Percentiles rank a stretch among this genome's conserved stretches.
Evolutionary conservation across 2,329 filamentous ascomycete species (phyloP).

Genomic region (Fusarium compactum): DNA sequence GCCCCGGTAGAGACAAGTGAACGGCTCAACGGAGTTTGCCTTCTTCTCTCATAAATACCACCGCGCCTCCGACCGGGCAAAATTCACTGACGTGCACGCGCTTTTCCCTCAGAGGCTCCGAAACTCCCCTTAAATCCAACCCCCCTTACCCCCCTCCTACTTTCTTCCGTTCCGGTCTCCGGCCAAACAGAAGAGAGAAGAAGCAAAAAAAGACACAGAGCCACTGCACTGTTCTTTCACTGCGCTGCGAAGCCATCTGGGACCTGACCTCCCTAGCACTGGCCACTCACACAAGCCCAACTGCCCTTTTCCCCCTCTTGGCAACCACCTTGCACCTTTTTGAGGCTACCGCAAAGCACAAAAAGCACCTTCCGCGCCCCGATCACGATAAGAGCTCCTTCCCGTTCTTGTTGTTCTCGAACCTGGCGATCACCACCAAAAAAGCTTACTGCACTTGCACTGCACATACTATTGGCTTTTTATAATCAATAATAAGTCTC

Average conservation of each 20-base stretch:
- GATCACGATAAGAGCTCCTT: constrained; percentile 40
- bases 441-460: constrained; percentile 9
- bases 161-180: constrained; percentile 29
- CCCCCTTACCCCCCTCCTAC: constrained; percentile 35
- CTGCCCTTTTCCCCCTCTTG: constrained; percentile 25
- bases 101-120: constrained; percentile 57
- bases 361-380: constrained; percentile 38
- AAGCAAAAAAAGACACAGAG: constrained; percentile 40
- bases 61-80: constrained; percentile 58
- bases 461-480: constrained; percentile 8
- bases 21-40: constrained; percentile 51
- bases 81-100: constrained; percentile 61
- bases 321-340: constrained; percentile 35
- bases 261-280: constrained; percentile 14
- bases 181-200: constrained; percentile 38
- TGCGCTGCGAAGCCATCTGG: constrained; percentile 24
- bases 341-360: constrained; percentile 35
- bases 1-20: constrained; percentile 57
- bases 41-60: constrained; percentile 61
- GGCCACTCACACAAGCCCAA: constrained; percentile 23
- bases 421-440: constrained; percentile 34
- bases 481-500: constrained; percentile 41
- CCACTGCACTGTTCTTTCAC: constrained; percentile 6
- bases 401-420: constrained; percentile 37
- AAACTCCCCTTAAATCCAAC: constrained; percentile 51